Evolutionary conservation across 371 early-diverging fungal species (phyloP).

Genomic region (Rhizopus delemar): DNA sequence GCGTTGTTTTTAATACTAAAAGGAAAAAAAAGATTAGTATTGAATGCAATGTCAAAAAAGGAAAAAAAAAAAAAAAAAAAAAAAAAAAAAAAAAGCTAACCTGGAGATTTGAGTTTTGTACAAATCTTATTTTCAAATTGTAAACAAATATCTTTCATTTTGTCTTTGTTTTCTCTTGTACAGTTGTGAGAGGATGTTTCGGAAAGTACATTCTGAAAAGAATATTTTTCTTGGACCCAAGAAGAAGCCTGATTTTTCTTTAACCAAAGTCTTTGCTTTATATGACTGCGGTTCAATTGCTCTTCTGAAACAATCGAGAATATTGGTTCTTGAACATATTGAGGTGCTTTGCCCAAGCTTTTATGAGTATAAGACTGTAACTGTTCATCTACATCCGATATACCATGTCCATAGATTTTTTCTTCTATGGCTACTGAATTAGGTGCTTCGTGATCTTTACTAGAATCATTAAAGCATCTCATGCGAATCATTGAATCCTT

Average conservation of each 20-base stretch:
- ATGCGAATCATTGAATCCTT: slow-evolving; percentile 3
- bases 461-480: slow-evolving; percentile 5
- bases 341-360: slow-evolving; percentile 12
- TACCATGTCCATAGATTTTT: slow-evolving; percentile 9
- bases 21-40: background rate
- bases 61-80: background rate
- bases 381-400: background rate
- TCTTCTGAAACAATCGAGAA: background rate
- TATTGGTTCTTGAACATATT: slow-evolving; percentile 2
- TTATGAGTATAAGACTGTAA: background rate
- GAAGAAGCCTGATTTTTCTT: slow-evolving; percentile 13
- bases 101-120: slow-evolving; percentile 10
- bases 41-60: background rate
- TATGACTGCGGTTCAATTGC: background rate
- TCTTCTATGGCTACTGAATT: slow-evolving; percentile 11
- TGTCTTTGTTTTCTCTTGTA: slow-evolving; percentile 4
- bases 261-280: slow-evolving; percentile 21
- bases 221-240: slow-evolving; percentile 15
- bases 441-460: background rate
- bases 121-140: slow-evolving; percentile 5
- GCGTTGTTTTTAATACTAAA: slow-evolving; percentile 20
- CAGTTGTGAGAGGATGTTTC: slow-evolving; percentile 14
- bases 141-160: slow-evolving; percentile 8
- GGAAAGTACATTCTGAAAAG: background rate
- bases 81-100: slow-evolving; percentile 6